phyloP scores from a whole-genome alignment of 2,329 filamentous ascomycete species.

The Mycosphaerelloides madeirae region DNA sequence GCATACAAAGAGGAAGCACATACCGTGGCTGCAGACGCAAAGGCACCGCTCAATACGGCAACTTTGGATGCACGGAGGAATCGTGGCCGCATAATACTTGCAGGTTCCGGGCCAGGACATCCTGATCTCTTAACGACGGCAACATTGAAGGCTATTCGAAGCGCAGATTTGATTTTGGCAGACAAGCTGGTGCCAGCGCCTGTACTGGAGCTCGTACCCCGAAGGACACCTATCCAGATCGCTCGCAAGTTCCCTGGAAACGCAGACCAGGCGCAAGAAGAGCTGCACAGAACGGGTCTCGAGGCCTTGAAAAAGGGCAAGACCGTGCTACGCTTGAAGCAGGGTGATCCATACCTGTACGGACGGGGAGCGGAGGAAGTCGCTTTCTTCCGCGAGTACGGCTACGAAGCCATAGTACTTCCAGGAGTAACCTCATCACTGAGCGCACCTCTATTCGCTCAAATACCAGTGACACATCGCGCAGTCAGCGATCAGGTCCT shows the following conservation, averaged over 20 bases:
- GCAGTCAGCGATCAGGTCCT: constrained; percentile 88
- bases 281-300: constrained; percentile 75
- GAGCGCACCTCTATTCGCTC: constrained; percentile 80
- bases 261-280: constrained; percentile 86
- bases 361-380: constrained; percentile 92
- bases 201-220: constrained; percentile 84
- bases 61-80: constrained; percentile 28
- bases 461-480: constrained; percentile 81
- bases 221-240: constrained; percentile 82
- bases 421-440: constrained; percentile 89
- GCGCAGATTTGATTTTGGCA: constrained; percentile 73
- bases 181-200: constrained; percentile 82
- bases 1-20: constrained; percentile 55
- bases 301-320: constrained; percentile 64
- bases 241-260: constrained; percentile 97
- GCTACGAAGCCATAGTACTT: constrained; percentile 64
- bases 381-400: constrained; percentile 70
- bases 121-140: constrained; percentile 84
- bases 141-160: constrained; percentile 69
- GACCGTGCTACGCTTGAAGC: constrained; percentile 84
- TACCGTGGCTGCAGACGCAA: constrained; percentile 26
- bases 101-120: constrained; percentile 87
- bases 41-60: constrained; percentile 24
- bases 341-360: constrained; percentile 95
- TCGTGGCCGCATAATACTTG: constrained; percentile 73